A percentile compares a stretch with the other conserved stretches of the same genome.
Evolutionary conservation across 2,329 filamentous ascomycete species (phyloP).

Genomic region (Alternaria arbusti): DNA sequence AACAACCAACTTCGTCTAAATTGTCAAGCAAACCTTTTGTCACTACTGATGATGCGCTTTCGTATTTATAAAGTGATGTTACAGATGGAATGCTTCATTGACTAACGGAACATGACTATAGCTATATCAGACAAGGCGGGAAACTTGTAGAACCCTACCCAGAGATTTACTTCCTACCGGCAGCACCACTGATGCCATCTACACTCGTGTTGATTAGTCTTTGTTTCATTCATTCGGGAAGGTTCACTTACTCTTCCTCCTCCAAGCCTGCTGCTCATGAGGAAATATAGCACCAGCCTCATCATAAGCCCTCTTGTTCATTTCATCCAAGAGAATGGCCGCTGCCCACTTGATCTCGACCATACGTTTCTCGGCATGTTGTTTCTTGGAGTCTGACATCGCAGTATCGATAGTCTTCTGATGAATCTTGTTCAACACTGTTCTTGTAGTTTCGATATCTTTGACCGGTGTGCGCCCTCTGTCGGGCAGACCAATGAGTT

Average conservation of each 20-base stretch:
- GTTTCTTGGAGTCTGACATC: background rate
- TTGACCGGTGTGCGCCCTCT: background rate
- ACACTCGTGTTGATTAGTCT: background rate
- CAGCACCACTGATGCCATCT: background rate
- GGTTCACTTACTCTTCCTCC: conserved; percentile 2
- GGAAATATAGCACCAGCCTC: conserved; percentile 1
- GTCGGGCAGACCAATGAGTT: background rate
- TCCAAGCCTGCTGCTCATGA: conserved; percentile 2
- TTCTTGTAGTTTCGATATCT: background rate
- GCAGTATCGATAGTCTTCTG: background rate
- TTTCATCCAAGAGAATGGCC: conserved; percentile 1
- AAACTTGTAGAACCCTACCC: background rate
- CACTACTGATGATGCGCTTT: background rate
- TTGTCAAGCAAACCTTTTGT: background rate
- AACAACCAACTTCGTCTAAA: background rate
- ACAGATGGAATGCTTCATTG: background rate
- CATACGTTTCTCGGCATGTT: background rate
- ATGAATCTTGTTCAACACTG: background rate
- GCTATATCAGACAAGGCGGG: background rate
- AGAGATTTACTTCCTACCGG: background rate
- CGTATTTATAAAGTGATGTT: background rate
- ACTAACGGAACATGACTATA: background rate
- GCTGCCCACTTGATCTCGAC: conserved; percentile 5
- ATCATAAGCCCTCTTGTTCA: conserved; percentile 9
- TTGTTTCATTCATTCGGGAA: background rate